Evolutionary conservation across 345 rosid species (phyloP), one percentile per base, ranked within the genome.

Genomic region (Citrus inodora): DNA sequence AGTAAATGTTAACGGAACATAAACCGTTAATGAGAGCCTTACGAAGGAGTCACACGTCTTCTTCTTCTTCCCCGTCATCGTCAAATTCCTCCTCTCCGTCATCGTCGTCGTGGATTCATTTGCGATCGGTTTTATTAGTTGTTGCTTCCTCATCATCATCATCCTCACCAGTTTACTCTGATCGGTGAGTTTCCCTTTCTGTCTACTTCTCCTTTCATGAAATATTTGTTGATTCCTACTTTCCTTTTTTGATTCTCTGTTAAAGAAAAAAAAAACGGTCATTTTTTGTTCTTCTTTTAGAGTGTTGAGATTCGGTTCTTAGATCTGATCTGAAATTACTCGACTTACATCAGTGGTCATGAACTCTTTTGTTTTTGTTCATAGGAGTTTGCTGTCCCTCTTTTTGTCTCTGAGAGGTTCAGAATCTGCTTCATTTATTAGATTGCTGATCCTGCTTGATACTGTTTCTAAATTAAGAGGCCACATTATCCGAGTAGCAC

Each of bases 71-170:
- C 7, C 80, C 89, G 40, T 76, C 87, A 71, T 62, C 82, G 35
- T 77, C 87, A 55, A 76, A 74, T 74, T 56, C 89, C 21, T 82
- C 94, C 1, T 78, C 87, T 6, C 81, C 88, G 42, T 83, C 90
- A 9, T 83, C 90, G 48, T 86, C 87, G 2, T 88, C 93, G 73
- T 90, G 93, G 93, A 82, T 88, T 82, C 92, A 86, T 83, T 80
- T 90, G 87, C 88, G 92, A 82, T 91, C 88, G 82, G 87, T 87
- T 81, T 81, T 88, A 56, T 87, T 87, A 79, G 86, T 90, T 53
- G 91, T 88, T 74, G 86, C 89, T 77, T 83, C 90, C 68, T 84
- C 88, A 9, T 89, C 90, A 1, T 81, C 86, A 11, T 74, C 86
- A 21, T 89, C 85, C 83, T 88, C 93, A 82, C 87, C 89, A 79